These are phyloP conservation scores for Zygosaccharomyces bailii DNA, from an alignment of 805 yeast species.

Conservation along the genomic window DNA sequence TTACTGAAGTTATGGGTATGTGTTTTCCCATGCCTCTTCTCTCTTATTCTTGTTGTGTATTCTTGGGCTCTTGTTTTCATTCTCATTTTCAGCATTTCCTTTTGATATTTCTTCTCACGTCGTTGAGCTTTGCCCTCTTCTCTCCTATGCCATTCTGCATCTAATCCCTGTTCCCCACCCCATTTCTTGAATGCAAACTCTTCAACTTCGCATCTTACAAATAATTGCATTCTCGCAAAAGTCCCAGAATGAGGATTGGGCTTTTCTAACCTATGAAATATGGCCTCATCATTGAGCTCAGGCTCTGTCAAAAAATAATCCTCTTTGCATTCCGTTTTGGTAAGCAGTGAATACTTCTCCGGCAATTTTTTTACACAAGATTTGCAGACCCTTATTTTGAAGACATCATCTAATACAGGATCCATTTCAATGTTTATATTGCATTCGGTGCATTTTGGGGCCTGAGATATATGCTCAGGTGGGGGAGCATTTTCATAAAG, in stretches of 20 bases:
- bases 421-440: slow-evolving; percentile 71
- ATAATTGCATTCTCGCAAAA: slow-evolving; percentile 89
- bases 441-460: slow-evolving; percentile 85
- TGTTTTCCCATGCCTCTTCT: slow-evolving; percentile 53
- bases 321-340: slow-evolving; percentile 92
- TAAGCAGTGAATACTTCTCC: slow-evolving; percentile 83
- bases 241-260: slow-evolving; percentile 92
- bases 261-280: slow-evolving; percentile 77
- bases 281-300: slow-evolving; percentile 66
- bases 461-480: slow-evolving; percentile 64
- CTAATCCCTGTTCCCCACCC: slow-evolving; percentile 87
- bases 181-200: slow-evolving; percentile 89
- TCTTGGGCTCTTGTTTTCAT: slow-evolving; percentile 90
- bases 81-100: slow-evolving; percentile 82
- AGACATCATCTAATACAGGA: slow-evolving; percentile 62
- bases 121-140: slow-evolving; percentile 68
- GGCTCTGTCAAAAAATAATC: slow-evolving; percentile 94
- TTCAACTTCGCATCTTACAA: slow-evolving; percentile 87
- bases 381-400: slow-evolving; percentile 73
- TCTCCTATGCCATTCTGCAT: slow-evolving; percentile 86
- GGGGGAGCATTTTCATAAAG: slow-evolving; percentile 61
- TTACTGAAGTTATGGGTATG: slow-evolving; percentile 78
- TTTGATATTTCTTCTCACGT: slow-evolving; percentile 73
- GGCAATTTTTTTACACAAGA: slow-evolving; percentile 69
- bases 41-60: slow-evolving; percentile 64